phyloP scores from a whole-genome alignment of 208 protist species.

The Trypanosoma cruzi region DNA sequence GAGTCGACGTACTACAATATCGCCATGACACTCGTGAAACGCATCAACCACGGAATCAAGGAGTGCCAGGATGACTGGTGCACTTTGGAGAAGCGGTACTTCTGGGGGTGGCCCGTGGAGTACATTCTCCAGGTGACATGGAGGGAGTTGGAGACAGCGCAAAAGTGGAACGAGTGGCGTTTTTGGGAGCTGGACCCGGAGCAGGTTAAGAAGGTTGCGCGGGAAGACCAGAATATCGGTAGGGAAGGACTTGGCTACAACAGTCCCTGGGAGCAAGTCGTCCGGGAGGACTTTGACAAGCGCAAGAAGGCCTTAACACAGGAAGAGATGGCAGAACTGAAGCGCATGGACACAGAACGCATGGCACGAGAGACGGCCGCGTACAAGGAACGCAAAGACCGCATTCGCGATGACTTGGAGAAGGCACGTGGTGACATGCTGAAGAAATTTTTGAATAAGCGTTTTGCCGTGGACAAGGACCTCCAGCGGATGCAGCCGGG shows the following conservation, averaged over 20 bases:
- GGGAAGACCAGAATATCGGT: slow-evolving; percentile 90
- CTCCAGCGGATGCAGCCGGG: slow-evolving; percentile 93
- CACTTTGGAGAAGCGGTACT: slow-evolving; percentile 91
- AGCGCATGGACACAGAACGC: too few relatives aligned
- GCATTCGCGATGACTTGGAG: slow-evolving; percentile 90
- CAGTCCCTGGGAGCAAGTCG: slow-evolving; percentile 89
- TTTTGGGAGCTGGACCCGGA: slow-evolving; percentile 93
- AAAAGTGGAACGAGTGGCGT: slow-evolving; percentile 94
- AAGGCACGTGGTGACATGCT: slow-evolving; percentile 91
- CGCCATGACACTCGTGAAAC: slow-evolving; percentile 91
- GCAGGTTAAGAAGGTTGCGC: slow-evolving; percentile 91
- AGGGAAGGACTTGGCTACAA: slow-evolving; percentile 86
- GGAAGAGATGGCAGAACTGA: slow-evolving; percentile 93
- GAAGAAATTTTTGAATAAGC: slow-evolving; percentile 93
- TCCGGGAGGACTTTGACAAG: slow-evolving; percentile 92
- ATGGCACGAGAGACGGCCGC: slow-evolving; percentile 91
- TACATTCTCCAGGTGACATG: slow-evolving; percentile 91
- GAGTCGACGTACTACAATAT: slow-evolving; percentile 93
- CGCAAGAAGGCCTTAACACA: slow-evolving; percentile 92
- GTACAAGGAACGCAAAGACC: slow-evolving; percentile 92
- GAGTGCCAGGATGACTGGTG: slow-evolving; percentile 93
- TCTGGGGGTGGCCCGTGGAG: slow-evolving; percentile 93
- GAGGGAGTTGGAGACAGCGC: too few relatives aligned
- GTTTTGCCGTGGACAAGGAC: slow-evolving; percentile 92
- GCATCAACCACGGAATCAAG: slow-evolving; percentile 86